phyloP scores from a whole-genome alignment of 1,284 basidiomycete genomes.

The Cutaneotrichosporon sp. region DNA sequence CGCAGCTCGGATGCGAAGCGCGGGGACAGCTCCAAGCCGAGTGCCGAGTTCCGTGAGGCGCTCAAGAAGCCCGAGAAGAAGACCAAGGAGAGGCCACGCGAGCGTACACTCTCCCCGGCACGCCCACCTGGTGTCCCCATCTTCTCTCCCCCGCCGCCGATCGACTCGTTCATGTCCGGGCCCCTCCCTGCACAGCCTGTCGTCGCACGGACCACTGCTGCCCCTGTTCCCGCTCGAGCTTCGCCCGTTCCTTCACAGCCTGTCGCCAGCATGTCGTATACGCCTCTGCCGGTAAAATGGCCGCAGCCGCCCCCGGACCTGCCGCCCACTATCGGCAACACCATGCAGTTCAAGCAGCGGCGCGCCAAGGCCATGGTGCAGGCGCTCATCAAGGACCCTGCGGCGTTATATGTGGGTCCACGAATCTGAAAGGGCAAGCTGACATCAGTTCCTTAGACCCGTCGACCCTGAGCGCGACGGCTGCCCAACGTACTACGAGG shows the following conservation, averaged over 20 bases:
- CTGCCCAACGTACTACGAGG: conserved; percentile 91
- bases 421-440: conserved; percentile 1
- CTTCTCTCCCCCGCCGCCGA: conserved; percentile 3
- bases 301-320: conserved; percentile 39
- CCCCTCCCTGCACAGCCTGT: not conserved
- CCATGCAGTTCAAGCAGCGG: conserved; percentile 66
- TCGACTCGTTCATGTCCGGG: conserved; percentile 1
- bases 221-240: conserved; percentile 43
- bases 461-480: conserved; percentile 82
- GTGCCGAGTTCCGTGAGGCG: conserved; percentile 4
- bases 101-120: not conserved
- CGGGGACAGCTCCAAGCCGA: not conserved
- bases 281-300: conserved; percentile 35
- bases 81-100: not conserved
- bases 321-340: conserved; percentile 33
- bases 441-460: conserved; percentile 66
- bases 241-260: conserved; percentile 26
- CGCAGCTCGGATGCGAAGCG: not conserved
- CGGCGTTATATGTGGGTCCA: conserved; percentile 62
- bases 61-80: conserved; percentile 8
- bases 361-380: conserved; percentile 76
- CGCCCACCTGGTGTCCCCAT: not conserved
- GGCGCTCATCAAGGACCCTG: conserved; percentile 65
- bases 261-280: conserved; percentile 15
- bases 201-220: conserved; percentile 10